Percentiles rank a stretch among this genome's conserved stretches.
These are phyloP conservation scores for Huntiella bhutanensis DNA, from an alignment of 2,329 filamentous ascomycete species.

Conservation along the genomic window DNA sequence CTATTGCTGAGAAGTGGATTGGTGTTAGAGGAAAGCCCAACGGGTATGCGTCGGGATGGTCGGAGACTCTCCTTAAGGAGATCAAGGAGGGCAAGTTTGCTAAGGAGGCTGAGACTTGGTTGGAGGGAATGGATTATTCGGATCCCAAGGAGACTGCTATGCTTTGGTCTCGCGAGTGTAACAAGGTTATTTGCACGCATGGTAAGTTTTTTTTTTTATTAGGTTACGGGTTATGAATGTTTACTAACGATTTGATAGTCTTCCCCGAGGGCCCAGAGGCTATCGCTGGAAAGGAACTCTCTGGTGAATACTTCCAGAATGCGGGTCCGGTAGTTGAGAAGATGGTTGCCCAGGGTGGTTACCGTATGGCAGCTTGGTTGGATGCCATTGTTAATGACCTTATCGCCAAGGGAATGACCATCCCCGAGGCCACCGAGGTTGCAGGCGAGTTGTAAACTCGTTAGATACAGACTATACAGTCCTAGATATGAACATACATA, in stretches of 20 bases:
- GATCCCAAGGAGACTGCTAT: slow-evolving; percentile 37
- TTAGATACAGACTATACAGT: not conserved
- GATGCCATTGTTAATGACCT: slow-evolving; percentile 35
- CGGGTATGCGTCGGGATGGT: slow-evolving; percentile 34
- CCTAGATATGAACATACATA: not conserved
- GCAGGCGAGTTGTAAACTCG: slow-evolving; percentile 1
- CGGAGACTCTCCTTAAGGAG: slow-evolving; percentile 31
- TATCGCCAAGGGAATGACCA: slow-evolving; percentile 13
- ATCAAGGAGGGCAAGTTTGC: slow-evolving; percentile 39
- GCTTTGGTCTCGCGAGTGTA: slow-evolving; percentile 44
- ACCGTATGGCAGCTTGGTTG: slow-evolving; percentile 47
- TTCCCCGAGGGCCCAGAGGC: slow-evolving; percentile 40
- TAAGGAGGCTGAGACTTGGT: slow-evolving; percentile 32
- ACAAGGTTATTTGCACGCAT: slow-evolving; percentile 41
- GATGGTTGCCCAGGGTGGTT: slow-evolving; percentile 50
- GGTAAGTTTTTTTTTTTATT: slow-evolving; percentile 26
- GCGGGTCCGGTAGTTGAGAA: slow-evolving; percentile 46
- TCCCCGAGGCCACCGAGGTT: not conserved
- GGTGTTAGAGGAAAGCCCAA: slow-evolving; percentile 35
- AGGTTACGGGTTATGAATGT: not conserved
- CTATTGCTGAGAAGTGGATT: slow-evolving; percentile 45
- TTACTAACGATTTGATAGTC: slow-evolving; percentile 22
- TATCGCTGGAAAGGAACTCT: slow-evolving; percentile 40
- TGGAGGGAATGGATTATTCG: slow-evolving; percentile 34
- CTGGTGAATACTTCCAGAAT: slow-evolving; percentile 41